Evolutionary conservation across 345 rosid genomes (phyloP).

Genomic region (Salix udensis): DNA sequence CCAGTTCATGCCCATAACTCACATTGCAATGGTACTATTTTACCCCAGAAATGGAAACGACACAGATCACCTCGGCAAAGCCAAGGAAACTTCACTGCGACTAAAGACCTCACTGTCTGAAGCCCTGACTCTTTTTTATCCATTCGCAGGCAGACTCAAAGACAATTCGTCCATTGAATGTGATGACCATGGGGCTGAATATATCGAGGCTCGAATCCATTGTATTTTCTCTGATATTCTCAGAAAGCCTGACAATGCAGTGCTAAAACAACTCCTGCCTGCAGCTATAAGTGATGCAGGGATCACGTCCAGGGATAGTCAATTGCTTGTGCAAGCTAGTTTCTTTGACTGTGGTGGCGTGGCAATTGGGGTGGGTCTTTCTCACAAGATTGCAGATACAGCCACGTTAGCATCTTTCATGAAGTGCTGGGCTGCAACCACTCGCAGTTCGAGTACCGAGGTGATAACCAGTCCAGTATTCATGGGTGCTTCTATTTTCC

Average conservation of each 20-base stretch:
- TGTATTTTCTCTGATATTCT: conserved; percentile 28
- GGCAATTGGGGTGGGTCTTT: conserved; percentile 14
- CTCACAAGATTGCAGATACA: conserved; percentile 26
- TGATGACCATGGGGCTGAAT: conserved; percentile 39
- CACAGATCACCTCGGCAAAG: neutral
- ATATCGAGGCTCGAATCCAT: conserved; percentile 27
- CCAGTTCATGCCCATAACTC: no score
- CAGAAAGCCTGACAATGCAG: conserved; percentile 12
- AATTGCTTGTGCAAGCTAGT: conserved; percentile 23
- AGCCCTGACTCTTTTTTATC: conserved; percentile 10
- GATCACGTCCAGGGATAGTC: conserved; percentile 6
- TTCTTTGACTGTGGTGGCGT: conserved; percentile 29
- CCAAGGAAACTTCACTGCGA: conserved; percentile 8
- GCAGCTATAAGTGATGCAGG: neutral
- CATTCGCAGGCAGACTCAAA: conserved; percentile 14
- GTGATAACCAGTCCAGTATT: neutral
- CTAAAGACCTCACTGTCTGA: conserved; percentile 13
- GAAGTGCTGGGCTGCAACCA: conserved; percentile 22
- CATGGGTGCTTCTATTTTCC: conserved; percentile 20
- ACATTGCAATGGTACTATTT: conserved; percentile 4
- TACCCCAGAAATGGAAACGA: neutral
- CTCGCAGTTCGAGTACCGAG: neutral
- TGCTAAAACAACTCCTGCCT: conserved; percentile 25
- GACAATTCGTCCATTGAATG: conserved; percentile 27
- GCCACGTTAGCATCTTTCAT: conserved; percentile 11